These are phyloP conservation scores for Ophiorrhiza pumila DNA, from an alignment of 257 asterid genomes.

Conservation along the genomic window DNA sequence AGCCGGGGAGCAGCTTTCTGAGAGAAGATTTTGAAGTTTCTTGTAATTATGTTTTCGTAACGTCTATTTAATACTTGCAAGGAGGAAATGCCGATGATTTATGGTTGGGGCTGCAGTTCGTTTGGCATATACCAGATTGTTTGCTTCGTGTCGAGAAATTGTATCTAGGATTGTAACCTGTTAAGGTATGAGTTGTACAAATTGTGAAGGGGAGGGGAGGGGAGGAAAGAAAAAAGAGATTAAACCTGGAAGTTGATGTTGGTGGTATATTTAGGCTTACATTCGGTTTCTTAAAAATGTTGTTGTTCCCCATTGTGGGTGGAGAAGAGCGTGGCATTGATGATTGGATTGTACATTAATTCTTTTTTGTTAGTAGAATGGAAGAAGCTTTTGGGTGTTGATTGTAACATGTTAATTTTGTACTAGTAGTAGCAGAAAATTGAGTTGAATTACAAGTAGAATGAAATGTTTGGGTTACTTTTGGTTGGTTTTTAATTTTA, in stretches of 20 bases:
- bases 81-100: conserved; percentile 10
- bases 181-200: neutral
- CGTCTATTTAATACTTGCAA: conserved; percentile 16
- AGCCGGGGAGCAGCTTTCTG: conserved; percentile 17
- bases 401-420: too few relatives aligned
- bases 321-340: conserved; percentile 14
- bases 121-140: conserved; percentile 19
- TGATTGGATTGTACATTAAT: conserved; percentile 35
- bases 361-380: conserved; percentile 3
- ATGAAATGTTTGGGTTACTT: conserved; percentile 11
- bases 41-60: conserved; percentile 44
- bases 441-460: conserved; percentile 18
- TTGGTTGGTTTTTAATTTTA: neutral
- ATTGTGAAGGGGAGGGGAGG: neutral
- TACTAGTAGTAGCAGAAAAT: too few relatives aligned
- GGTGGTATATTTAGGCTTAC: neutral
- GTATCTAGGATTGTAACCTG: conserved; percentile 6
- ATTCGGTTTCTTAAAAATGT: conserved; percentile 9
- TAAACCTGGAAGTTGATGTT: neutral
- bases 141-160: conserved; percentile 5
- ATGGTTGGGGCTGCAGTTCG: conserved; percentile 6
- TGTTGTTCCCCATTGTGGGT: conserved; percentile 1
- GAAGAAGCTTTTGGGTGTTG: conserved; percentile 21
- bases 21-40: conserved; percentile 25
- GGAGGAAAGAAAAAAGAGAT: neutral